Evolutionary conservation across 371 early-diverging fungal species (phyloP), one percentile per base, ranked within the genome.

Genomic region (Chytridiales sp.): DNA sequence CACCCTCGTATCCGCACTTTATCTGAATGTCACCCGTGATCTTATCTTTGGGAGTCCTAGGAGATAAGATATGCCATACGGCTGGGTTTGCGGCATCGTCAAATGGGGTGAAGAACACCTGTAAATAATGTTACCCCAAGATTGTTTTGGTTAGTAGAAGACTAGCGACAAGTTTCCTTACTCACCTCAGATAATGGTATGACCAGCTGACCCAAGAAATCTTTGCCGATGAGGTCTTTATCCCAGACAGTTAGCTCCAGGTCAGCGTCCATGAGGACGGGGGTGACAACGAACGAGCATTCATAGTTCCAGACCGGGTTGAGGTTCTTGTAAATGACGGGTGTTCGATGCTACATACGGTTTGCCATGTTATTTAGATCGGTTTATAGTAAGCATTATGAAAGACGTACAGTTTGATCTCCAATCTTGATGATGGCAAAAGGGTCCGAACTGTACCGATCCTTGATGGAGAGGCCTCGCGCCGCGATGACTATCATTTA

Each of bases 301-400:
- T 62, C 73, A 56, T 87, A 87, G 62, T 89, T 84, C 87, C 88
- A 95, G 11, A 76, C 75, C 21, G 96, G 96, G 52, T 86, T 86
- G 27, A 90, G 66, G 11, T 79, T 86, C 77, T 92, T 90, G 66
- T 90, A 86, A 34, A 91, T 56, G n/a, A 80, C 79, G 32, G 83
- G 77, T 47, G 90, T 87, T 70, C 87, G 89, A 74, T 81, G 75
- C 34, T 87, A 83, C 50, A 86, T 82, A n/a, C n/a, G n/a, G n/a
- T n/a, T n/a, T n/a, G n/a, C n/a, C n/a, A n/a, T n/a, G n/a, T n/a
- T n/a, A n/a, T n/a, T n/a, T n/a, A n/a, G n/a, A n/a, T n/a, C n/a
- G n/a, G n/a, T n/a, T n/a, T n/a, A n/a, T n/a, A n/a, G n/a, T n/a
- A n/a, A n/a, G n/a, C n/a, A n/a, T n/a, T n/a, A n/a, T n/a, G n/a